phyloP scores from a whole-genome alignment of 306 rosid genomes.

The Quercus variabilis region DNA sequence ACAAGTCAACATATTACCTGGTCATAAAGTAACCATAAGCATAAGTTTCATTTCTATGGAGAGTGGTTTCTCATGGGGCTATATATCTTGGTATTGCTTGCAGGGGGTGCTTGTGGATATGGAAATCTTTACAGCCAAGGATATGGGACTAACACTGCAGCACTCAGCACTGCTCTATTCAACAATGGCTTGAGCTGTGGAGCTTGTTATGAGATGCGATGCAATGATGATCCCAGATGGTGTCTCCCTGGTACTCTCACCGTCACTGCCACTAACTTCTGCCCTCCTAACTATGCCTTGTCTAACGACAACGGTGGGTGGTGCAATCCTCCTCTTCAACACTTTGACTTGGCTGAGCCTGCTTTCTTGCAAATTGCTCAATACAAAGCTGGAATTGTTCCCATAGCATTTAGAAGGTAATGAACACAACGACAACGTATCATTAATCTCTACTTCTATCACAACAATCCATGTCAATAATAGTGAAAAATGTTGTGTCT shows the following conservation, averaged over 20 bases:
- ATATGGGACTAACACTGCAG: slow-evolving; percentile 94
- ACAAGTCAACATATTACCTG: no score
- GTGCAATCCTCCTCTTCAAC: slow-evolving; percentile 99
- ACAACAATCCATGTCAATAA: no score
- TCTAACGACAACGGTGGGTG: slow-evolving; percentile 90
- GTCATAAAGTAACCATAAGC: no score
- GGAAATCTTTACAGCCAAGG: slow-evolving; percentile 95
- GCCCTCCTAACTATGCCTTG: slow-evolving; percentile 83
- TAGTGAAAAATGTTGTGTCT: no score
- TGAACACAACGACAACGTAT: not conserved
- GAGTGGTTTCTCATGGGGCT: slow-evolving; percentile 17
- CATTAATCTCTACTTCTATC: not conserved
- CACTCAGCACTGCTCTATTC: slow-evolving; percentile 94
- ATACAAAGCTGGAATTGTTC: slow-evolving; percentile 92
- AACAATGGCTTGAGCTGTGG: slow-evolving; percentile 95
- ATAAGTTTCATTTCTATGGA: not conserved
- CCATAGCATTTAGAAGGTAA: slow-evolving; percentile 89
- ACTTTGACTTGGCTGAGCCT: slow-evolving; percentile 95
- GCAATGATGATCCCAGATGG: slow-evolving; percentile 72
- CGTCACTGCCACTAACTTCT: slow-evolving; percentile 96
- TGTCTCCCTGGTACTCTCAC: slow-evolving; percentile 80
- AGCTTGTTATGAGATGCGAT: slow-evolving; percentile 87
- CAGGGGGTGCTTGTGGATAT: slow-evolving; percentile 99
- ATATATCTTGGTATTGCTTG: not conserved
- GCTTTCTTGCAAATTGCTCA: slow-evolving; percentile 93